Percentiles rank a stretch among this genome's conserved stretches.
Conservation (phyloP, 2,329 filamentous ascomycete species). For the Xylariaceae sp. region DNA sequence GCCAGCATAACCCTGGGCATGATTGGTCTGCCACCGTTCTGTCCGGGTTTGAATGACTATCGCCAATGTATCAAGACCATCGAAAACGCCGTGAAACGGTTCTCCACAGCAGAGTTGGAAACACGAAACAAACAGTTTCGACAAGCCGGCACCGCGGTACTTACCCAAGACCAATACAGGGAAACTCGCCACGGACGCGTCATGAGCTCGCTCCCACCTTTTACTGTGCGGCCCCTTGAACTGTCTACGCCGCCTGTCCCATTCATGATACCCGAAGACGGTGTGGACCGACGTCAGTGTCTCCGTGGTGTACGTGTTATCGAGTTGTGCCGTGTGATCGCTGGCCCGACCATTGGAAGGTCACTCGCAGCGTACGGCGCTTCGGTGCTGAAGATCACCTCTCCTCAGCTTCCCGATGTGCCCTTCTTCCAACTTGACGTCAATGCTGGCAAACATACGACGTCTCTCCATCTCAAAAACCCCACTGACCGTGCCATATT, state of each 20-base stretch:
- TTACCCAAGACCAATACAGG: slow-evolving; percentile 56
- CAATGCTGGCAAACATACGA: slow-evolving; percentile 65
- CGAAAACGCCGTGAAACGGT: slow-evolving; percentile 52
- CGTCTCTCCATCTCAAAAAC: slow-evolving; percentile 58
- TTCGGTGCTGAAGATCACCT: slow-evolving; percentile 67
- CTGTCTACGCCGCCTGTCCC: slow-evolving; percentile 43
- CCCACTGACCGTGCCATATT: slow-evolving; percentile 48
- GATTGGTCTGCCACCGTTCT: slow-evolving; percentile 60
- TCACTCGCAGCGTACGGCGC: slow-evolving; percentile 72
- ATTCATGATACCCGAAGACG: slow-evolving; percentile 32
- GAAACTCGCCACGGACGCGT: slow-evolving; percentile 48
- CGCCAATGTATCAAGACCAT: slow-evolving; percentile 54
- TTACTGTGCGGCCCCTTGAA: slow-evolving; percentile 48
- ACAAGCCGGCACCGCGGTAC: slow-evolving; percentile 56
- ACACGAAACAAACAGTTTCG: slow-evolving; percentile 48
- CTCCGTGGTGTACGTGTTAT: slow-evolving; percentile 64
- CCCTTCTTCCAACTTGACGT: slow-evolving; percentile 69
- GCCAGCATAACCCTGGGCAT: slow-evolving; percentile 64
- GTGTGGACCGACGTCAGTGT: slow-evolving; percentile 32
- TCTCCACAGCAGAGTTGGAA: slow-evolving; percentile 53
- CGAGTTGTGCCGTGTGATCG: slow-evolving; percentile 70
- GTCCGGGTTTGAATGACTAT: slow-evolving; percentile 57
- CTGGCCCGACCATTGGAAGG: slow-evolving; percentile 66
- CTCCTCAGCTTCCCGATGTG: slow-evolving; percentile 61
- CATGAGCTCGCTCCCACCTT: slow-evolving; percentile 39